Percentiles rank a stretch among this genome's conserved stretches.
phyloP scores from a whole-genome alignment of 2,329 filamentous ascomycete species.

The Dendrostoma leiphaemia region DNA sequence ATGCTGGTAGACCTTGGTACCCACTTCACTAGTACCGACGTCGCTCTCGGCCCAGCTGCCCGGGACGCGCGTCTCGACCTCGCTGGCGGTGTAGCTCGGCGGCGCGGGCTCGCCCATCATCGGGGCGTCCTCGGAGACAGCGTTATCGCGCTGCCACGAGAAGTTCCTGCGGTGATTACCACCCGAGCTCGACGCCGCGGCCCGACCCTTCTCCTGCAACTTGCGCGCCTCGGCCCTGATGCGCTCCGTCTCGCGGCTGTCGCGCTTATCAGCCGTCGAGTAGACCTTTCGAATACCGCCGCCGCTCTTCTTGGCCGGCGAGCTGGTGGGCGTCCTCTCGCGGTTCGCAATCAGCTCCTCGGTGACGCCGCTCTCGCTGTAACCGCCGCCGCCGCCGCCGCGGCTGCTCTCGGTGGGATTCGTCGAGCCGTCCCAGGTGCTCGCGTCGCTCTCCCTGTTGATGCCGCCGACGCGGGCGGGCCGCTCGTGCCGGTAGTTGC shows the following conservation, averaged over 20 bases:
- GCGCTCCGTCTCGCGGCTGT: slow-evolving; percentile 50
- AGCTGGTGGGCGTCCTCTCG: slow-evolving; percentile 55
- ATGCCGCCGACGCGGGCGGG: slow-evolving; percentile 84
- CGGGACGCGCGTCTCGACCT: slow-evolving; percentile 30
- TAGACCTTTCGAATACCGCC: slow-evolving; percentile 61
- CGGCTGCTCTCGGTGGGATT: slow-evolving; percentile 61
- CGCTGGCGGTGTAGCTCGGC: slow-evolving; percentile 19
- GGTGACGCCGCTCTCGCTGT: slow-evolving; percentile 44
- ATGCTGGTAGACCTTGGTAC: slow-evolving; percentile 58
- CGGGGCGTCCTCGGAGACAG: slow-evolving; percentile 11
- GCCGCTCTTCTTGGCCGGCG: slow-evolving; percentile 43
- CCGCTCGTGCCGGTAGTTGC: slow-evolving; percentile 82
- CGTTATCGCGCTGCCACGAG: slow-evolving; percentile 19
- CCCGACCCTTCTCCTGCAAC: slow-evolving; percentile 52
- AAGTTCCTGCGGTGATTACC: slow-evolving; percentile 24
- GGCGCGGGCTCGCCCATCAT: slow-evolving; percentile 20
- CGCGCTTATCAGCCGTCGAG: slow-evolving; percentile 55
- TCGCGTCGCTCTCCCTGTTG: slow-evolving; percentile 78
- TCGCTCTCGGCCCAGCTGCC: slow-evolving; percentile 40
- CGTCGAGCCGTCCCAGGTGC: slow-evolving; percentile 71
- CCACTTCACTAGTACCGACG: slow-evolving; percentile 46
- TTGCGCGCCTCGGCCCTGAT: slow-evolving; percentile 55
- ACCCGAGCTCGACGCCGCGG: slow-evolving; percentile 37
- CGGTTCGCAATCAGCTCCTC: slow-evolving; percentile 60
- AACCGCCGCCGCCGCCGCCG: slow-evolving; percentile 27